Evolutionary conservation across 441 rosid genomes (phyloP), one percentile per base, ranked within the genome.

Genomic region (Erodium trifolium): DNA sequence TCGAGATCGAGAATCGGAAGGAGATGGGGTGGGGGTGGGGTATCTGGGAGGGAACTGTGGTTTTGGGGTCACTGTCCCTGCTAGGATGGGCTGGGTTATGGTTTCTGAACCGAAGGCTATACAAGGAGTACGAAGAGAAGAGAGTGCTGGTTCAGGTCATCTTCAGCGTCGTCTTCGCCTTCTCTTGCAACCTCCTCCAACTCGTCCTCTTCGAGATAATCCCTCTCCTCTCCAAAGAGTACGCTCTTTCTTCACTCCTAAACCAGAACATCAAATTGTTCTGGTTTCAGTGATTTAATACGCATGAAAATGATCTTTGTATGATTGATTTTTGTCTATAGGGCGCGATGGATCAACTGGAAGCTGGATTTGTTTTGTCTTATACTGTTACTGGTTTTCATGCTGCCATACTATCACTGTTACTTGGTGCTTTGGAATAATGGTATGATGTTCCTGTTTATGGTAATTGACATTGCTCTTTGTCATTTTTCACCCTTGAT

Each of bases 51-150:
- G 96, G 92, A 29, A 35, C 78, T 17, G 82, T 87, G 74, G 92
- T 82, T 70, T 76, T 81, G 3, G 96, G 94, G 27, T 94, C 99
- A 23, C 68, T 92, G 41, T 80, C 82, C 53, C 79, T 87, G 74
- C 75, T 94, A 51, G 98, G 97, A 17, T 90, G 97, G 87, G 77
- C 94, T 0, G 99, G 98, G 10, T 87, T 92, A 2, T 94, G 99
- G 98, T 94, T 94, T 78, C 74, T 94, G 68, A 94, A 88, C 74
- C 80, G 84, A 16, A 77, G 97, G 47, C 87, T 94, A 5, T 92
- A 94, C 86, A 94, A 94, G 74, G 99, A 94, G 82, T 94, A 94
- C 76, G 99, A 94, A 76, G 97, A 94, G 87, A 94, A 90, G 78
- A 78, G 98, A 68, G 93, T 78, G 3, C 76, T 89, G 80, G 97